Base-by-base conservation (phyloP, 2,329 filamentous ascomycete species). In the Talaromyces sp. region DNA sequence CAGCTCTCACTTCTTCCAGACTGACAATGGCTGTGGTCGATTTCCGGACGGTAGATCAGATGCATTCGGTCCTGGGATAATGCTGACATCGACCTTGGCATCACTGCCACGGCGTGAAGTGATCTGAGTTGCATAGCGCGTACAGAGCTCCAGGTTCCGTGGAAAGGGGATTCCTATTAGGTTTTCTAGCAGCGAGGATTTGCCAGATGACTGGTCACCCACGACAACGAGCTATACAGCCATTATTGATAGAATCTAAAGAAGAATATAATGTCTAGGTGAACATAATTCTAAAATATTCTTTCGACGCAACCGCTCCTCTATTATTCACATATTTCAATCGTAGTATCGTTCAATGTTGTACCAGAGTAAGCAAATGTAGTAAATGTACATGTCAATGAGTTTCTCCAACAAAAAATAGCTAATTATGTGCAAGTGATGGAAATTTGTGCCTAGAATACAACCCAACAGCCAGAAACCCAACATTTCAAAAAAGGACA, bases 131-230 rank as follows among this genome's bases (percentile, higher is more conserved):
- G 68, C 67, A 25, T 73, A 74, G 6, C 71, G 62, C 2, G 73
- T 74, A 59, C 71, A 74, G 1, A 74, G 65, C 5, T 66, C 68
- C 42, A 64, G 69, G 2, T 66, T 67, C 6, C 68, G 61, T 17
- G 73, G 71, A 30, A 74, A 72, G 0, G 72, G 64, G 3, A 74
- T 60, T 1, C 68, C 66, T 2, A 70, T 74, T 1, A 75, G 15
- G 0, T 65, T 69, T 60, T 74, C 71, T 1, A 74, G 66, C 2
- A 73, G 62, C 1, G 72, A 73, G 6, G 66, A 69, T 44, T 75
- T 75, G 0, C 73, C 72, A 62, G 68, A 71, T 8, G 70, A 72
- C 49, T 74, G 71, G 59, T 75, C 71, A 8, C 73, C 72, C 4
- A 72, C 69, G 15, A 74, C 72, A 7, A 73, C 67, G 3, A 75